phyloP scores from a whole-genome alignment of 306 rosid species.

The Castanea crenata region DNA sequence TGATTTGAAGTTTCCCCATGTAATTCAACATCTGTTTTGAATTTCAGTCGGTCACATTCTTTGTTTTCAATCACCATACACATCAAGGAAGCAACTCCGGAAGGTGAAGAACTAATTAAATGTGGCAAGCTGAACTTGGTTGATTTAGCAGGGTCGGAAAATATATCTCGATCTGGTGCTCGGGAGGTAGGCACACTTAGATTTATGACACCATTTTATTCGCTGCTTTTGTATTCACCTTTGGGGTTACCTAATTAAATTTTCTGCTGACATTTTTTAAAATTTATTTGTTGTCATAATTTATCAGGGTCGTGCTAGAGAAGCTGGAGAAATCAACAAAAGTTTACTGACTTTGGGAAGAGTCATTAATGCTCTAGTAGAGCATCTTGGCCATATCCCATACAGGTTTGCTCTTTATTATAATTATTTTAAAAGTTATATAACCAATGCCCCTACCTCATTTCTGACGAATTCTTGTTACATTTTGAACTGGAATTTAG shows the following conservation, averaged over 20 bases:
- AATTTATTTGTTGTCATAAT: slow-evolving; percentile 4
- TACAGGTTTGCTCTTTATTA: slow-evolving; percentile 55
- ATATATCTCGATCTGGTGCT: slow-evolving; percentile 98
- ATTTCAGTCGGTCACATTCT: slow-evolving; percentile 94
- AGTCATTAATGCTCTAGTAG: slow-evolving; percentile 91
- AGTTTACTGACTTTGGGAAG: slow-evolving; percentile 95
- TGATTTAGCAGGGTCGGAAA: slow-evolving; percentile 96
- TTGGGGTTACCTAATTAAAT: not conserved
- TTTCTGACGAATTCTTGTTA: slow-evolving; percentile 6
- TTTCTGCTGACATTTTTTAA: not conserved
- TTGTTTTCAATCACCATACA: slow-evolving; percentile 95
- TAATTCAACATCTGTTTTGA: not conserved
- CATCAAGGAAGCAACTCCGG: slow-evolving; percentile 95
- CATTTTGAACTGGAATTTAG: slow-evolving; percentile 36
- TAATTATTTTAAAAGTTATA: not conserved
- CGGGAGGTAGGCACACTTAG: slow-evolving; percentile 66
- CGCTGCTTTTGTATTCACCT: not conserved
- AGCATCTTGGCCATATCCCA: slow-evolving; percentile 96
- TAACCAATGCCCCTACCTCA: not conserved
- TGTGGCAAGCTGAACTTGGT: slow-evolving; percentile 97
- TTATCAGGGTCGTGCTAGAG: slow-evolving; percentile 91
- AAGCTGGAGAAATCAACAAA: slow-evolving; percentile 98
- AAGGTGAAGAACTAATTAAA: slow-evolving; percentile 95
- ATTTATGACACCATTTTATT: not conserved
- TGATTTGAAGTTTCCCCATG: not conserved